phyloP scores from a whole-genome alignment of 352 stramenopile genomes.

The Synura sp. region DNA sequence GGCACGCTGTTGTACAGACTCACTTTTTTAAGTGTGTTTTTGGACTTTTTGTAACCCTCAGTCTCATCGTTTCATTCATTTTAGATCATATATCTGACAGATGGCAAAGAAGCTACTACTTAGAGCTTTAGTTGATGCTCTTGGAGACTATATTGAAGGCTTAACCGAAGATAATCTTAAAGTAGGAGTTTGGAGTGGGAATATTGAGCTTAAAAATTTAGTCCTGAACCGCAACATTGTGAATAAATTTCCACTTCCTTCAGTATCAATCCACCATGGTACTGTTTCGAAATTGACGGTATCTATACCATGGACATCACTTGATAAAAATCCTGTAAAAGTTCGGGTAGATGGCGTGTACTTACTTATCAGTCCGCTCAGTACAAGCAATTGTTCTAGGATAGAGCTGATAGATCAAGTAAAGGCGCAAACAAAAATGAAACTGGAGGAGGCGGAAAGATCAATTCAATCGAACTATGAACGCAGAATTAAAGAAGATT shows the following conservation, averaged over 20 bases:
- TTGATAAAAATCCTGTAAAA: conserved; percentile 51
- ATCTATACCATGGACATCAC: conserved; percentile 51
- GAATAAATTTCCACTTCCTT: conserved; percentile 45
- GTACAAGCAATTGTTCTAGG: too few relatives aligned
- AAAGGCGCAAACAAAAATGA: not conserved
- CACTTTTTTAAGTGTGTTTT: too few relatives aligned
- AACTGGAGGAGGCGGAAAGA: not conserved
- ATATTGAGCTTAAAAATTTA: conserved; percentile 55
- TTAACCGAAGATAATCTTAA: conserved; percentile 55
- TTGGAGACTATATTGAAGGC: conserved; percentile 56
- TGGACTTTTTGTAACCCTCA: too few relatives aligned
- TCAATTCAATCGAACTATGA: too few relatives aligned
- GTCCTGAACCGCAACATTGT: conserved; percentile 47
- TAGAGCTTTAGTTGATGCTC: conserved; percentile 48
- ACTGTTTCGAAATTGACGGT: conserved; percentile 43
- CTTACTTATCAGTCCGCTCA: not conserved
- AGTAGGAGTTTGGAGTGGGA: conserved; percentile 56
- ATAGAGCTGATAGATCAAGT: not conserved
- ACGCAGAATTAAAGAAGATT: too few relatives aligned
- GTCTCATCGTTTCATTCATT: too few relatives aligned
- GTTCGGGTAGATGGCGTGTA: conserved; percentile 50
- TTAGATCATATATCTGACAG: too few relatives aligned
- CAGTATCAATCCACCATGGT: conserved; percentile 38
- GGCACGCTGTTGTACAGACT: too few relatives aligned
- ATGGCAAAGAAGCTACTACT: too few relatives aligned